Base-by-base conservation (phyloP, 352 stramenopile genomes). In the Pythium aquatile region DNA sequence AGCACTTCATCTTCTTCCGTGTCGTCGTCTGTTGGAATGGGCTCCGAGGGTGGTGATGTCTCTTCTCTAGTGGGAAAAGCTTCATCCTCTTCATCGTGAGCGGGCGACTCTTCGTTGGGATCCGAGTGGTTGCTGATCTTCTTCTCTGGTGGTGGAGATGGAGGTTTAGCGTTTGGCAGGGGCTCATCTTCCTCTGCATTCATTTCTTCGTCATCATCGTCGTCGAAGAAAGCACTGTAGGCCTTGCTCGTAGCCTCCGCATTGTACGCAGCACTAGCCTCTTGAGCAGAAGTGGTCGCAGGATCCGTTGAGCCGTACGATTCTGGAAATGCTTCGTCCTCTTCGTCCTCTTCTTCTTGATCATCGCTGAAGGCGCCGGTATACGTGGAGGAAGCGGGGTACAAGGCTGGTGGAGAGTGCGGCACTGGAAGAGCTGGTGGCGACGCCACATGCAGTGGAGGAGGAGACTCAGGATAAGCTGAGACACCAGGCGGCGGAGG, bases 311-410 rank as follows among this genome's bases (percentile, higher is more conserved):
- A 51, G 1, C 70, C 72, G 61, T 83, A 90, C 8, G 79, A 77
- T 33, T 61, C 62, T 40, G 84, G 84, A 57, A 93, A 91, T 26
- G 77, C 82, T 68, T 93, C 84, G 35, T 93, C 82, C 74, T 92
- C 81, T 65, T 91, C 82, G n/a, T 84, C 77, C 54, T 81, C 78
- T 56, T 81, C 78, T 61, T 85, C 73, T 29, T 73, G 39, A 9
- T 66, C 60, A 28, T 66, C 52, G 8, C 24, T 37, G 49, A 66
- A 66, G 8, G 53, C 9, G 28, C 49, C 49, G 5, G 55, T 8
- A 11, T 51, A 51, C 4, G 24, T 16, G 37, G 42, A 6, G 4
- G 51, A 42, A 2, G 17, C 30, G n/a, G 47, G n/a, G 47, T 61
- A 48, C 28, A 13, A 8, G 4, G 29, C 37, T 29, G 39, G 39